phyloP scores from a whole-genome alignment of 179 eudicot genomes.

The Amaranthus tricolor region DNA sequence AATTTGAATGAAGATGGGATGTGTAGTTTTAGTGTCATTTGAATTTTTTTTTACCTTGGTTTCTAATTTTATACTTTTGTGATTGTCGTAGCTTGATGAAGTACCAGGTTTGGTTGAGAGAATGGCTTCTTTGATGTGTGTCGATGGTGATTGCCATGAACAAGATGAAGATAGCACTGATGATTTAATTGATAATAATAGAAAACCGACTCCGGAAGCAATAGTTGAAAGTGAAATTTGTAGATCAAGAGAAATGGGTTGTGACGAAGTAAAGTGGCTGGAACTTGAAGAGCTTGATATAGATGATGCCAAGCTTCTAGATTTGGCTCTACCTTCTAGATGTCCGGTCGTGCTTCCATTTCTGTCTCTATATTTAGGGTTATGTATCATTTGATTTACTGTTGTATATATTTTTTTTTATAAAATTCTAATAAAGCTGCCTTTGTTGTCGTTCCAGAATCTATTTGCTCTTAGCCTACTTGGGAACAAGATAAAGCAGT shows the following conservation, averaged over 20 bases:
- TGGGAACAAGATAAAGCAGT: slow-evolving; percentile 69
- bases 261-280: slow-evolving; percentile 65
- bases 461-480: slow-evolving; percentile 77
- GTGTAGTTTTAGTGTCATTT: neutral
- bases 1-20: neutral
- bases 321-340: slow-evolving; percentile 74
- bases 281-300: slow-evolving; percentile 88
- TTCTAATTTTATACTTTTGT: slow-evolving; percentile 11
- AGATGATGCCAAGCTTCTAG: slow-evolving; percentile 58
- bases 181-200: slow-evolving; percentile 31
- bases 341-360: slow-evolving; percentile 64
- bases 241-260: slow-evolving; percentile 46
- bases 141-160: slow-evolving; percentile 53
- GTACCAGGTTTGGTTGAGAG: slow-evolving; percentile 95
- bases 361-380: slow-evolving; percentile 11
- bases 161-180: slow-evolving; percentile 32
- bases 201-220: slow-evolving; percentile 40
- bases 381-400: slow-evolving; percentile 2
- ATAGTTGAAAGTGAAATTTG: slow-evolving; percentile 58
- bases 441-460: slow-evolving; percentile 41
- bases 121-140: slow-evolving; percentile 95
- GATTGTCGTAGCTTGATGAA: slow-evolving; percentile 73
- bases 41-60: neutral
- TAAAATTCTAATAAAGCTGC: slow-evolving; percentile 11
- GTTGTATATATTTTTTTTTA: neutral